Conservation (phyloP, 2,329 filamentous ascomycete genomes). For the Calonectria henricotiae region DNA sequence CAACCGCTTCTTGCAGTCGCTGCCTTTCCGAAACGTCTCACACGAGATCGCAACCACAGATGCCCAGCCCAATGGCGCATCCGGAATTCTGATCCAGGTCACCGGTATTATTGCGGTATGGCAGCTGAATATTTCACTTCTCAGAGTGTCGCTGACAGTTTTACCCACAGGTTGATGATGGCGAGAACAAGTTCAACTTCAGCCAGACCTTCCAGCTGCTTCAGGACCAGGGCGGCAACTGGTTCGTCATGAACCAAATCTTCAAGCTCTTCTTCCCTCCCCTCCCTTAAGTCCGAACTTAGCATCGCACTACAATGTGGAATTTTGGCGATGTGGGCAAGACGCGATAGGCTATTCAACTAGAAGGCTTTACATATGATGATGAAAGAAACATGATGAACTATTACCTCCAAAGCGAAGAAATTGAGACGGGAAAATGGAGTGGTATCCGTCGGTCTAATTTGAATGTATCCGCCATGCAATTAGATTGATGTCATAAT, state of each 20-base stretch:
- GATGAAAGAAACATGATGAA: conserved; percentile 44
- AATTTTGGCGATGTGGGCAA: conserved; percentile 15
- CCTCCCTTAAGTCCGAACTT: conserved; percentile 58
- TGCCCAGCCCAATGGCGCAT: conserved; percentile 79
- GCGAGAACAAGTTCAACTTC: conserved; percentile 91
- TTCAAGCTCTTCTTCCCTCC: conserved; percentile 85
- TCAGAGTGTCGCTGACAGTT: conserved; percentile 21
- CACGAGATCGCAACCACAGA: conserved; percentile 86
- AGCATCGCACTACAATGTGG: conserved; percentile 17
- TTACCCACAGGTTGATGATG: conserved; percentile 82
- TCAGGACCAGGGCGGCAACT: conserved; percentile 78
- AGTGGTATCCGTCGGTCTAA: conserved; percentile 16
- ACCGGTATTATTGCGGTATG: conserved; percentile 88
- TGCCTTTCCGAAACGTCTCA: conserved; percentile 87
- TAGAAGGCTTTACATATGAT: conserved; percentile 30
- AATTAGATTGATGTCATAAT: conserved; percentile 9
- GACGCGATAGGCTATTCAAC: conserved; percentile 39
- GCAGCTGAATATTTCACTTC: conserved; percentile 33
- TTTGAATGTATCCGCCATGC: neutral
- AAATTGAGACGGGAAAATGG: conserved; percentile 30
- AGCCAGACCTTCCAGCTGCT: conserved; percentile 90
- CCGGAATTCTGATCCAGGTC: conserved; percentile 88
- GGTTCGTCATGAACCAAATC: conserved; percentile 94
- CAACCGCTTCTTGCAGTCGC: conserved; percentile 65
- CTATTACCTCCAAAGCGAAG: conserved; percentile 47